Evolutionary conservation across 148 eudicot genomes (phyloP).

Genomic region (Silene uniflora): DNA sequence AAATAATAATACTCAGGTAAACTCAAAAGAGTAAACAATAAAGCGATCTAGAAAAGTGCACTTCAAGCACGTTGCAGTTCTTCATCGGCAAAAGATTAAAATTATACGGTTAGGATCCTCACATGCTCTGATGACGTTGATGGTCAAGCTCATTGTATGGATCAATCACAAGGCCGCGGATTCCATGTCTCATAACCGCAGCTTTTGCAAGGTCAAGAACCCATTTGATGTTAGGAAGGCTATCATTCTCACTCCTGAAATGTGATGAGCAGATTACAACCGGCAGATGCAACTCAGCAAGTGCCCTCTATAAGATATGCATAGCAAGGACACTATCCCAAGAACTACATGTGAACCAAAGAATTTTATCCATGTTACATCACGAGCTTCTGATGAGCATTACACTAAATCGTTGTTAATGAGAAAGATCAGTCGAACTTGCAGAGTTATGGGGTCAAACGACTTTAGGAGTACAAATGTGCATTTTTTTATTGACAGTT

Average conservation of each 20-base stretch:
- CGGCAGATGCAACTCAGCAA: conserved; percentile 1
- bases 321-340: conserved; percentile 1
- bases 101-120: conserved; percentile 26
- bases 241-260: conserved; percentile 84
- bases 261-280: neutral
- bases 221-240: conserved; percentile 84
- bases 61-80: neutral
- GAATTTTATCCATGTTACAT: conserved; percentile 1
- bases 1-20: neutral
- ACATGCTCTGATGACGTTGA: conserved; percentile 71
- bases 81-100: neutral
- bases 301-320: neutral
- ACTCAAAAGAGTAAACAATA: neutral
- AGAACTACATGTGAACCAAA: neutral
- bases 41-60: neutral
- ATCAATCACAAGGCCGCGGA: conserved; percentile 92
- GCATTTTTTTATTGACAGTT: too few species aligned
- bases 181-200: conserved; percentile 92
- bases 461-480: neutral
- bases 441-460: neutral
- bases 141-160: conserved; percentile 99
- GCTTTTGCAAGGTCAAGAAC: conserved; percentile 85
- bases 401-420: too few species aligned
- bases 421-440: too few species aligned
- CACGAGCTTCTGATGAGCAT: neutral